A percentile compares a stretch with the other conserved stretches of the same genome.
phyloP scores from a whole-genome alignment of 2,329 filamentous ascomycete genomes.

The Sclerotiophoma versabilis region DNA sequence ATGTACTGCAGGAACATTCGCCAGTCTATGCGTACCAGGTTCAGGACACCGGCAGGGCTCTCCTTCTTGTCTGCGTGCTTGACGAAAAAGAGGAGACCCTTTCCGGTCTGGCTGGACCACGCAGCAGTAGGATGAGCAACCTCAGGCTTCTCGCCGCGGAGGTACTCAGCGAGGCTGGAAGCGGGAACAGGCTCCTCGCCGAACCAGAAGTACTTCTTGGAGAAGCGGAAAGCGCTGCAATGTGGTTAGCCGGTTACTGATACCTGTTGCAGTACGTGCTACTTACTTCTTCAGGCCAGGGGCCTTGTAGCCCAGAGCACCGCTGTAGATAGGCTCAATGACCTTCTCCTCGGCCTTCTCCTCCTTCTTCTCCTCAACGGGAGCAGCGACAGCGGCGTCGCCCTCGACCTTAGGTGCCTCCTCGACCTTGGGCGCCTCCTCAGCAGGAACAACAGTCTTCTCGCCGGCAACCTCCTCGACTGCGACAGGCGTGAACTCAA shows the following conservation, averaged over 20 bases:
- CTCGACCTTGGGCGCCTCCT: constrained; percentile 48
- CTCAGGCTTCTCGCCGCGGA: constrained; percentile 86
- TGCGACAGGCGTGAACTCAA: constrained; percentile 46
- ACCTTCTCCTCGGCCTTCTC: constrained; percentile 57
- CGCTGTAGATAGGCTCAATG: constrained; percentile 77
- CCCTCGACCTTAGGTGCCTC: constrained; percentile 26
- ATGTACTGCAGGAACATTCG: neutral
- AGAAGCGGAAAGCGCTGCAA: constrained; percentile 81
- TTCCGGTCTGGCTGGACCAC: constrained; percentile 92
- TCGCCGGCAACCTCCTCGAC: constrained; percentile 54
- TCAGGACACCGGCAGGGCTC: constrained; percentile 80
- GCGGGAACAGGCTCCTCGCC: constrained; percentile 72
- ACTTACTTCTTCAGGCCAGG: constrained; percentile 89
- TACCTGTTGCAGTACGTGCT: neutral
- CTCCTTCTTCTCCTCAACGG: constrained; percentile 48
- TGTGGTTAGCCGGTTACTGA: constrained; percentile 18
- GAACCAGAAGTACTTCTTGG: constrained; percentile 85
- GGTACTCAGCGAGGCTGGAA: constrained; percentile 77
- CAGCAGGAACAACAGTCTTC: constrained; percentile 38
- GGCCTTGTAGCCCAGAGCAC: constrained; percentile 87
- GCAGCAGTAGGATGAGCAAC: constrained; percentile 80
- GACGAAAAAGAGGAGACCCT: constrained; percentile 91
- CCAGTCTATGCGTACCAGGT: constrained; percentile 69
- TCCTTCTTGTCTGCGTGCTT: constrained; percentile 85
- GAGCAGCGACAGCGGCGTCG: constrained; percentile 33